A percentile compares a stretch with the other conserved stretches of the same genome.
Conservation (phyloP, 2,329 filamentous ascomycete species). For the Didymellaceae sp. region DNA sequence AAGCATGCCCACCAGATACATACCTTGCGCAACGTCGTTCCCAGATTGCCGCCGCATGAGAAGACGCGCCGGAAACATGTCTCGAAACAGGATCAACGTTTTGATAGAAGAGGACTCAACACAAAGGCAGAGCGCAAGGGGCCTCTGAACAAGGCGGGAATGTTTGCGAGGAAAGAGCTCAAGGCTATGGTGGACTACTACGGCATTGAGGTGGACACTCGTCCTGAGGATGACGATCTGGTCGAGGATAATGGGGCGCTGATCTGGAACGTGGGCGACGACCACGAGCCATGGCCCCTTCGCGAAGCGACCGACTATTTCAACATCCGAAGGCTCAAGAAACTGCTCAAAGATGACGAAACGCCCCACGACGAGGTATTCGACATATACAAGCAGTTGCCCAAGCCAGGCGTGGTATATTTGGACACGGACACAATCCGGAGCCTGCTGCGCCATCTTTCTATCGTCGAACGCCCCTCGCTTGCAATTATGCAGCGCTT, state of each 20-base stretch:
- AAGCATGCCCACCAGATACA: slow-evolving; percentile 53
- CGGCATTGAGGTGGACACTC: slow-evolving; percentile 35
- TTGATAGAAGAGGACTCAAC: slow-evolving; percentile 13
- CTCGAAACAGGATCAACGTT: slow-evolving; percentile 10
- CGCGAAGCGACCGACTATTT: slow-evolving; percentile 41
- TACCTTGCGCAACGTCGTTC: slow-evolving; percentile 17
- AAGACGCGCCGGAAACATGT: background rate
- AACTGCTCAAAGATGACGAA: slow-evolving; percentile 52
- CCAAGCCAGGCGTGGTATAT: slow-evolving; percentile 60
- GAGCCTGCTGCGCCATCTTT: slow-evolving; percentile 71
- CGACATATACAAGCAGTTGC: slow-evolving; percentile 60
- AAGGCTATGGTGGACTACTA: slow-evolving; percentile 59
- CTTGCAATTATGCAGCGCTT: slow-evolving; percentile 76
- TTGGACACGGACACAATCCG: slow-evolving; percentile 62
- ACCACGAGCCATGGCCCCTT: slow-evolving; percentile 44
- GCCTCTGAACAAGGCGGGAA: slow-evolving; percentile 31
- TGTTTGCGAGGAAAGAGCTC: slow-evolving; percentile 53
- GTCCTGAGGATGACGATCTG: slow-evolving; percentile 31
- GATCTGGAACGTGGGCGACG: slow-evolving; percentile 42
- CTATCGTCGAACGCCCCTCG: slow-evolving; percentile 63
- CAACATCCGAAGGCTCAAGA: slow-evolving; percentile 44
- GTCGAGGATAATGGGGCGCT: slow-evolving; percentile 39
- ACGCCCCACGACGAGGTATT: slow-evolving; percentile 58
- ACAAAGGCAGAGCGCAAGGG: slow-evolving; percentile 17
- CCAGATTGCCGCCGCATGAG: slow-evolving; percentile 4